phyloP scores from a whole-genome alignment of 345 rosid species.

The Eucalyptus virginea region DNA sequence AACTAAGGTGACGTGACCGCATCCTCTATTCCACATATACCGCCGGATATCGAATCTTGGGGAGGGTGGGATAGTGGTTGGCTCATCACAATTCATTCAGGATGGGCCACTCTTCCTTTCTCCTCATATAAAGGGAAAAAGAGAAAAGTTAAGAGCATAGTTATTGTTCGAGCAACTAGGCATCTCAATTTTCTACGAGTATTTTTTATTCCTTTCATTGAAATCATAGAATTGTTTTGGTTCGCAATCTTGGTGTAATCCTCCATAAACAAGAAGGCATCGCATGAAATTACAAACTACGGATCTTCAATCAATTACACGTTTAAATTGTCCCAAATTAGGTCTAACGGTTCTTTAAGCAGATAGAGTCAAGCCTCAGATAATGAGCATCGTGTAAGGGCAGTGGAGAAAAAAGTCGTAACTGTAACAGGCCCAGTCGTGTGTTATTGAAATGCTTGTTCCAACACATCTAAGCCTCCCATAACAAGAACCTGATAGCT shows the following conservation, averaged over 20 bases:
- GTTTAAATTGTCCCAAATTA: neutral
- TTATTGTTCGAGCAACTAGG: neutral
- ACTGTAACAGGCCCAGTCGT: neutral
- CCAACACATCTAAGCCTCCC: neutral
- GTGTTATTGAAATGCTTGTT: neutral
- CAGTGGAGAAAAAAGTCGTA: neutral
- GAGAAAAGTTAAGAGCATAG: neutral
- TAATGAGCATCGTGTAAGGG: neutral
- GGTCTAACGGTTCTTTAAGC: neutral
- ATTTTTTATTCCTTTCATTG: neutral
- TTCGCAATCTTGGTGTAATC: neutral
- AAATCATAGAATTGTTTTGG: neutral
- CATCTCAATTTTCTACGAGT: neutral
- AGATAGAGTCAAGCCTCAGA: neutral
- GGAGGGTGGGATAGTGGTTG: neutral
- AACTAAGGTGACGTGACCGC: neutral
- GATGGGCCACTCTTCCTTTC: neutral
- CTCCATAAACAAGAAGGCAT: neutral
- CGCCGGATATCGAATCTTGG: neutral
- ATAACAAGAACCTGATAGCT: neutral
- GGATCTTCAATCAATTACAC: neutral
- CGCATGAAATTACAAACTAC: neutral
- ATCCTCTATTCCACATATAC: neutral
- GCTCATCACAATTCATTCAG: neutral
- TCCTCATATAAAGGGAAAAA: neutral